phyloP scores from a whole-genome alignment of 1,139 yeast species.

The Sugiyamaella grinbergsii region DNA sequence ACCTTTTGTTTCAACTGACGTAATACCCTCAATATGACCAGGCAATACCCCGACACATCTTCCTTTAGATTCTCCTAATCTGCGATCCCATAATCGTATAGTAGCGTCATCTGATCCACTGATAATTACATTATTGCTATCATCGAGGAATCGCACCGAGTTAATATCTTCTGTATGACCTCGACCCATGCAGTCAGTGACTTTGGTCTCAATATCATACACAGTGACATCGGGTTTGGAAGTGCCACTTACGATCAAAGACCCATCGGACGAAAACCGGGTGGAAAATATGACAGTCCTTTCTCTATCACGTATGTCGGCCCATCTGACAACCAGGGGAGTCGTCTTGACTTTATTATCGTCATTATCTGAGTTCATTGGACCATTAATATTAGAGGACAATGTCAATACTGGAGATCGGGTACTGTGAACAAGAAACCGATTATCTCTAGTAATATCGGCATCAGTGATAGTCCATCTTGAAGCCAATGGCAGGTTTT shows the following conservation, averaged over 20 bases:
- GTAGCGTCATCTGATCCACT: conserved; percentile 85
- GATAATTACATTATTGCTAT: conserved; percentile 67
- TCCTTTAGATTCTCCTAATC: conserved; percentile 48
- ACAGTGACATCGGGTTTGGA: conserved; percentile 24
- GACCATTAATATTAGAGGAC: conserved; percentile 8
- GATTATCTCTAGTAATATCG: conserved; percentile 34
- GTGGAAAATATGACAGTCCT: conserved; percentile 27
- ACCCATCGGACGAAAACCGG: conserved; percentile 32
- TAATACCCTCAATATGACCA: conserved; percentile 69
- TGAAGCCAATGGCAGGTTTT: conserved; percentile 25
- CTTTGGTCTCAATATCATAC: conserved; percentile 25
- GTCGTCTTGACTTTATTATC: conserved; percentile 1
- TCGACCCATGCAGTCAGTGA: conserved; percentile 17
- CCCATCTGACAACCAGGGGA: conserved; percentile 9
- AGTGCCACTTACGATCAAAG: conserved; percentile 35
- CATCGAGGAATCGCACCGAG: conserved; percentile 78
- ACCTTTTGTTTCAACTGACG: conserved; percentile 36
- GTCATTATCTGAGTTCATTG: not conserved
- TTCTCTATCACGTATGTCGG: conserved; percentile 13
- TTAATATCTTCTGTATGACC: conserved; percentile 39
- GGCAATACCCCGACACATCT: conserved; percentile 60
- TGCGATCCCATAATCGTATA: conserved; percentile 81
- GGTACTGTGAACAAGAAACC: conserved; percentile 21
- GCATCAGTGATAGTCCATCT: conserved; percentile 42
- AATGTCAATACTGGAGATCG: conserved; percentile 21